Evolutionary conservation across 2,329 filamentous ascomycete species (phyloP), one percentile per base, ranked within the genome.

Genomic region (Zymoseptoria pseudotritici): DNA sequence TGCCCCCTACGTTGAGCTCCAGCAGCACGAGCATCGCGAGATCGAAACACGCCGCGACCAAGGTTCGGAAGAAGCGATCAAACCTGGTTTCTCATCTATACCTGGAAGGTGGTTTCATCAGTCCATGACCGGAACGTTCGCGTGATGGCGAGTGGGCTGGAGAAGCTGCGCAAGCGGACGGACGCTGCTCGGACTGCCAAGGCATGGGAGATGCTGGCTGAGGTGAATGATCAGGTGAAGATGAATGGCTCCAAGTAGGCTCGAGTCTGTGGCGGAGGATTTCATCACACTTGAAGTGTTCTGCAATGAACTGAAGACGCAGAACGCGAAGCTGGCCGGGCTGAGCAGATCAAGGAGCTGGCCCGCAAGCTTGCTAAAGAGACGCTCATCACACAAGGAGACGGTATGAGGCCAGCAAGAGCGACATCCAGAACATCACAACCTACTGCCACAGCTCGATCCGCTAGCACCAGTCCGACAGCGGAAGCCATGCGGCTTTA

Each of bases 1-100:
- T 50, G 69, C 68, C 1, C 70, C 69, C 3, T 64, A 63, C 50
- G 64, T 72, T 52, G 55, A 65, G 52, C 62, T 71, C 26, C 65
- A 65, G 42, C 61, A 65, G n/a, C 59, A 61, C 13, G 70, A 70
- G 57, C 66, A 61, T 52, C 59, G 63, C 57, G 58, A 67, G 50
- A 59, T 67, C 49, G 61, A 64, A 21, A 50, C 58, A 46, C 61
- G 59, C n/a, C 62, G 65, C 31, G 59, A 61, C 8, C 59, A 64
- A 10, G 31, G 31, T 36, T 9, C 13, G 31, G 31, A 36, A 1
- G 31, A 36, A 17, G 31, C 31, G 31, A 13, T 36, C 31, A 17
- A 36, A 36, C 13, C 29, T 36, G 29, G 29, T n/a, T n/a, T n/a
- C n/a, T 36, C 11, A 13, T 2, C 2, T 2, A 36, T 9, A 36